Percentiles rank a stretch among this genome's conserved stretches.
Evolutionary conservation across 139 green algal genomes (phyloP).

Genomic region (Trebouxia sp.): DNA sequence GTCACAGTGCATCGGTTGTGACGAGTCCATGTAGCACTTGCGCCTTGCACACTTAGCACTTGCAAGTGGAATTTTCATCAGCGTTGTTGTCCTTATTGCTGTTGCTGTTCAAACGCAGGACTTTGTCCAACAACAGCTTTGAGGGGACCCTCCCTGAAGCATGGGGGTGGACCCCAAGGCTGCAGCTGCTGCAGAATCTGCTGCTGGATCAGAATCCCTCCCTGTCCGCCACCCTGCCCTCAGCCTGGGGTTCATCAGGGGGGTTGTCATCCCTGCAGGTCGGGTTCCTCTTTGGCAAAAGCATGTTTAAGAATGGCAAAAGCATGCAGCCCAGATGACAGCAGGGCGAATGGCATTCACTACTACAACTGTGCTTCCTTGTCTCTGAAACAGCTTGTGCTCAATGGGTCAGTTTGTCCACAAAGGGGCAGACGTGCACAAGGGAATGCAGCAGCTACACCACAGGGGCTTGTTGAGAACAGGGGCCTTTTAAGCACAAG

Average conservation of each 20-base stretch:
- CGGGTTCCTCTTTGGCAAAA: neutral
- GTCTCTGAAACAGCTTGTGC: neutral
- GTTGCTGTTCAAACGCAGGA: neutral
- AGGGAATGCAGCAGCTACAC: neutral
- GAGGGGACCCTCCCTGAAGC: neutral
- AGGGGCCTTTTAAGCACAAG: too few relatives aligned
- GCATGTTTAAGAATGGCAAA: neutral
- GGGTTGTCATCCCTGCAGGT: constrained; percentile 6
- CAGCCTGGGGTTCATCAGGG: neutral
- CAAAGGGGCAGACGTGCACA: too few relatives aligned
- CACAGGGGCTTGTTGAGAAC: neutral
- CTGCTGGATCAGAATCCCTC: neutral
- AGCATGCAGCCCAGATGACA: neutral
- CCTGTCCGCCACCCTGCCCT: neutral
- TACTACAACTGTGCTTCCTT: neutral
- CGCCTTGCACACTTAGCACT: neutral
- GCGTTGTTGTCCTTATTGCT: neutral
- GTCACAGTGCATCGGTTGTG: too few relatives aligned
- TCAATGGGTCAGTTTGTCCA: neutral
- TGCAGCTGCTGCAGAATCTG: neutral
- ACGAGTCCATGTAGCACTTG: neutral
- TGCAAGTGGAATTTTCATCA: neutral
- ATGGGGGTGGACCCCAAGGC: neutral
- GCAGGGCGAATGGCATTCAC: neutral
- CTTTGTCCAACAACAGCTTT: constrained; percentile 2